These are phyloP conservation scores for Aspergillus alliaceus DNA, from an alignment of 2,329 filamentous ascomycete species.

Conservation along the genomic window DNA sequence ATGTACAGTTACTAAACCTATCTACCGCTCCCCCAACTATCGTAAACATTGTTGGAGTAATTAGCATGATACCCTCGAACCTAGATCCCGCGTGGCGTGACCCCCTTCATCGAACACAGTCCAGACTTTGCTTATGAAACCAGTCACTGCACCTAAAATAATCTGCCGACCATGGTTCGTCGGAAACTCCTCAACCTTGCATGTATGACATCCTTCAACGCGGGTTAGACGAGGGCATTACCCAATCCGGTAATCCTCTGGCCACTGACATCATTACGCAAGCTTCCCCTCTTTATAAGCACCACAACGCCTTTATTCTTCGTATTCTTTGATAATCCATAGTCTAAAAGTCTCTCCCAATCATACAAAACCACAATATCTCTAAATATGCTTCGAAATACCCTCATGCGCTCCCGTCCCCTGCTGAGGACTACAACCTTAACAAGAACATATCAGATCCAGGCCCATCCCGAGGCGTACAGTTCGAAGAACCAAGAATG, in stretches of 20 bases:
- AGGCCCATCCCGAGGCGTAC: not conserved
- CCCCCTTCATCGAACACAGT: not conserved
- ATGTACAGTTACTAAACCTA: no score
- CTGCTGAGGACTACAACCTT: not conserved
- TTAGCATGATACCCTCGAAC: no score
- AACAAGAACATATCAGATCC: not conserved
- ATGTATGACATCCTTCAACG: not conserved
- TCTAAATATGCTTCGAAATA: not conserved
- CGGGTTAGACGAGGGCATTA: not conserved
- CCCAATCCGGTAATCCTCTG: not conserved
- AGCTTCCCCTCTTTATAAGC: not conserved
- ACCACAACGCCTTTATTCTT: not conserved
- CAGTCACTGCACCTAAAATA: not conserved
- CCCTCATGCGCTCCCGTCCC: not conserved
- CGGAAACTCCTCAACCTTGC: not conserved
- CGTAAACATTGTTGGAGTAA: no score
- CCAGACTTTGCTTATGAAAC: not conserved
- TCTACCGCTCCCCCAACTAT: no score
- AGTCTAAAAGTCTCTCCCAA: not conserved
- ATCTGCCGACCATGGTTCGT: no score
- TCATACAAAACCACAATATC: not conserved
- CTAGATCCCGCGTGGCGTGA: not conserved
- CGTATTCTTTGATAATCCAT: not conserved
- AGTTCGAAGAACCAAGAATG: not conserved
- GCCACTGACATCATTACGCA: slow-evolving; percentile 1